Base-by-base conservation (phyloP, 495 filamentous ascomycete species). In the Delitschia confertaspora region DNA sequence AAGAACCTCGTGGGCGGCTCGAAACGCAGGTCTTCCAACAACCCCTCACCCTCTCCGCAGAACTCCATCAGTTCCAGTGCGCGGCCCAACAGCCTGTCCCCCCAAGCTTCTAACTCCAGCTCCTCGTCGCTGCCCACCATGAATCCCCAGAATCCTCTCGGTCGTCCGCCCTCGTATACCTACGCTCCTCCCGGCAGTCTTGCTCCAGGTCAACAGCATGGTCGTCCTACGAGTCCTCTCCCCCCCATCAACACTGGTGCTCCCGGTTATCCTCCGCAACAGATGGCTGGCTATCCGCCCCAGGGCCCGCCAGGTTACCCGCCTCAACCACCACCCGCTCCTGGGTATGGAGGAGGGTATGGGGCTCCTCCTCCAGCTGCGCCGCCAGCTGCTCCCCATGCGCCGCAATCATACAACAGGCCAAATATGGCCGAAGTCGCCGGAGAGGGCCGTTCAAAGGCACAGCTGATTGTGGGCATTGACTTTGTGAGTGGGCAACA, bases 401-500 rank as follows among this genome's bases (percentile, higher is more conserved):
- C 34, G 0, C 42, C 44, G 14, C 36, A 37, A 13, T 34, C 35
- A 18, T 57, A 54, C 43, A 33, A 38, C 17, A 29, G 53, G 13
- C 53, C 53, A 16, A 67, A 73, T 36, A 75, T 76, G 39, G 82
- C 80, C 25, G 93, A 95, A 62, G 83, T 95, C 18, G 88, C 95
- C 54, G 87, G 83, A 20, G 82, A 78, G 41, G 85, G 83, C 56
- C 74, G 85, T 57, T 83, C 76, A 60, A 85, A 84, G 62, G 78
- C 82, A 16, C 81, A 85, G 68, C 67, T 86, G 47, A 86, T 86
- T 58, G 81, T 85, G 41, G 81, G 81, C 41, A 85, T 85, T 57
- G 81, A 86, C 57, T 86, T 86, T 69, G 82, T 86, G 66, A 59
- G 82, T 69, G n/a, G 22, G n/a, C n/a, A n/a, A n/a, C n/a, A n/a